Evolutionary conservation across 1,139 yeast genomes (phyloP).

Genomic region (Suhomyces ambrosiae): DNA sequence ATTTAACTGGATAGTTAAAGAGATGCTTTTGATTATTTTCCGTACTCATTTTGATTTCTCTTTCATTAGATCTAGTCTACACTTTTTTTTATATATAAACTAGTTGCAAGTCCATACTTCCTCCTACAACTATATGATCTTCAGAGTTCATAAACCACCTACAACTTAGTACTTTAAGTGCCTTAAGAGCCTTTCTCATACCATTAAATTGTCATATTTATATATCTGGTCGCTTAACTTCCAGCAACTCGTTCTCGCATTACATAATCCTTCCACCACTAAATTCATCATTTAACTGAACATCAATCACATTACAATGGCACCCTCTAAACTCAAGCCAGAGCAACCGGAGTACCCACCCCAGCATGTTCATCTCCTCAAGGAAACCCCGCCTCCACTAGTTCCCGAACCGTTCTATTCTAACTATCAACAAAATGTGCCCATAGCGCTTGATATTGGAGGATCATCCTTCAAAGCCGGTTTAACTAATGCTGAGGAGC

Average conservation of each 20-base stretch:
- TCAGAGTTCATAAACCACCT: no score
- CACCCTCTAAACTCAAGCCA: conserved; percentile 22
- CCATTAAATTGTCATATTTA: no score
- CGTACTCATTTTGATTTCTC: no score
- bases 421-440: conserved; percentile 56
- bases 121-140: no score
- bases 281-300: not conserved
- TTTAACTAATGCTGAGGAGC: conserved; percentile 51
- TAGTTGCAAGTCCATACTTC: no score
- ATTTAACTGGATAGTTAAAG: no score
- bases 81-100: no score
- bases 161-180: no score
- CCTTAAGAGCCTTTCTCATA: no score
- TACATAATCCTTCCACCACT: not conserved
- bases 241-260: not conserved
- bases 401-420: conserved; percentile 53
- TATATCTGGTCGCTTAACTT: not conserved
- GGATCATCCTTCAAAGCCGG: conserved; percentile 74
- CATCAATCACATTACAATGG: conserved; percentile 6
- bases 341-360: conserved; percentile 45
- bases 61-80: no score
- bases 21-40: no score
- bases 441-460: conserved; percentile 86
- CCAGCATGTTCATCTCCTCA: conserved; percentile 50
- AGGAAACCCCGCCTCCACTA: conserved; percentile 44